Percentiles rank a stretch among this genome's conserved stretches.
Evolutionary conservation across 768 basidiomycete species (phyloP).

Genomic region (Suillus plorans): DNA sequence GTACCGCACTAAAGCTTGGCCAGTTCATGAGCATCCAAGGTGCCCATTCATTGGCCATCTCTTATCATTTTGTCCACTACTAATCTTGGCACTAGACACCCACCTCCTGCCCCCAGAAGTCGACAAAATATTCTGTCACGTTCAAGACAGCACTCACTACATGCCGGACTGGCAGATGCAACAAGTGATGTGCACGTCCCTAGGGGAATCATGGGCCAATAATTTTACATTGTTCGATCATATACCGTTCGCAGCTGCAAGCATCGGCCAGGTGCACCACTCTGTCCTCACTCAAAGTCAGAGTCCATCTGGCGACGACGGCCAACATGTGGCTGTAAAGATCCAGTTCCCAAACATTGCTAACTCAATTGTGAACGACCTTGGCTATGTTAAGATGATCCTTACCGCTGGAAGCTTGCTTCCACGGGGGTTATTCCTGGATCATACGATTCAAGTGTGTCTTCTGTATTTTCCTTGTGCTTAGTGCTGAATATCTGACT

Average conservation of each 20-base stretch:
- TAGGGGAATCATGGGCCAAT: conserved; percentile 73
- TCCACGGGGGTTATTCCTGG: conserved; percentile 87
- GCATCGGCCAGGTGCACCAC: conserved; percentile 89
- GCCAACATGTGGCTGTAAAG: conserved; percentile 73
- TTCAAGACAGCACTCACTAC: conserved; percentile 95
- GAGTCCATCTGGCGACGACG: conserved; percentile 52
- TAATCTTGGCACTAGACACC: conserved; percentile 56
- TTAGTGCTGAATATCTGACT: neutral
- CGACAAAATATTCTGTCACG: conserved; percentile 83
- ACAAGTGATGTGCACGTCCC: conserved; percentile 72
- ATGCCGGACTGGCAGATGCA: conserved; percentile 99
- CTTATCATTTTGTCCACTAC: neutral
- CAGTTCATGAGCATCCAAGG: conserved; percentile 98
- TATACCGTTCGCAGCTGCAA: conserved; percentile 91
- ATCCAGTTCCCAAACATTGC: conserved; percentile 94
- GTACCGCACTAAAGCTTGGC: conserved; percentile 93
- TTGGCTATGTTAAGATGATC: conserved; percentile 81
- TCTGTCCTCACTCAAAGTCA: conserved; percentile 57
- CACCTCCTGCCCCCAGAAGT: conserved; percentile 85
- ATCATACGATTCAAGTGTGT: conserved; percentile 74
- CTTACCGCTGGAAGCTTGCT: conserved; percentile 78
- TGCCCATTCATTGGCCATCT: conserved; percentile 18
- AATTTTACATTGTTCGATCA: conserved; percentile 77
- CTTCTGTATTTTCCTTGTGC: neutral
- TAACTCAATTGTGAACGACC: conserved; percentile 82